A percentile compares a stretch with the other conserved stretches of the same genome.
Conservation (phyloP, 306 rosid species). For the Cicer cuneatum region DNA sequence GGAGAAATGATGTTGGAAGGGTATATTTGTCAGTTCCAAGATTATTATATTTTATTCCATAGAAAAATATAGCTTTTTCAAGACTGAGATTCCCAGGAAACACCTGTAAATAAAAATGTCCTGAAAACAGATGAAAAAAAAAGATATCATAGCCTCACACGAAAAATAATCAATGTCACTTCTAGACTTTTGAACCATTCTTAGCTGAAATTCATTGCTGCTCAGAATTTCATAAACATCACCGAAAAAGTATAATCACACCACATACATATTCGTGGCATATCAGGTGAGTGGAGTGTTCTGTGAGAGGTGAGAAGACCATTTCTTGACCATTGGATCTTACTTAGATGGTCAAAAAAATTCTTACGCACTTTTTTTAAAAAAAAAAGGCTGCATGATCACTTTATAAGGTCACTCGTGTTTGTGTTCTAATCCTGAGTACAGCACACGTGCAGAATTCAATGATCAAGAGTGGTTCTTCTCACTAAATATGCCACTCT, state of each 20-base stretch:
- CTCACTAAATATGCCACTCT: background rate
- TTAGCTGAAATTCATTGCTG: conserved; percentile 10
- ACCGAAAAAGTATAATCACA: background rate
- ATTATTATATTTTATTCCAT: conserved; percentile 21
- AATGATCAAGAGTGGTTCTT: conserved; percentile 6
- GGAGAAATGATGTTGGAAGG: conserved; percentile 98
- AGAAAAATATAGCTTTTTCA: conserved; percentile 13
- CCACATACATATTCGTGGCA: background rate
- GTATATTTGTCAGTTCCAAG: conserved; percentile 52
- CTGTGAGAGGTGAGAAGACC: background rate
- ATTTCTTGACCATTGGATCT: conserved; percentile 13
- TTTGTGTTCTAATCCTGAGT: conserved; percentile 2
- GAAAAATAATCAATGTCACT: background rate
- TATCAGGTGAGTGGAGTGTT: background rate
- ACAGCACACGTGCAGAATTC: background rate
- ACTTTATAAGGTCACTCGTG: background rate
- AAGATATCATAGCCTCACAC: conserved; percentile 2
- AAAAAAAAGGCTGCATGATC: background rate
- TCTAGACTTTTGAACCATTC: background rate
- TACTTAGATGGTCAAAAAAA: background rate
- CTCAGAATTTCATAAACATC: background rate
- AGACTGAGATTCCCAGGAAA: background rate
- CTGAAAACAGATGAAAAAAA: background rate
- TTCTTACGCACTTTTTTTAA: background rate
- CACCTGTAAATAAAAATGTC: conserved; percentile 14